phyloP scores from a whole-genome alignment of 2,329 filamentous ascomycete genomes.

The Cladosporium sphaerospermum region DNA sequence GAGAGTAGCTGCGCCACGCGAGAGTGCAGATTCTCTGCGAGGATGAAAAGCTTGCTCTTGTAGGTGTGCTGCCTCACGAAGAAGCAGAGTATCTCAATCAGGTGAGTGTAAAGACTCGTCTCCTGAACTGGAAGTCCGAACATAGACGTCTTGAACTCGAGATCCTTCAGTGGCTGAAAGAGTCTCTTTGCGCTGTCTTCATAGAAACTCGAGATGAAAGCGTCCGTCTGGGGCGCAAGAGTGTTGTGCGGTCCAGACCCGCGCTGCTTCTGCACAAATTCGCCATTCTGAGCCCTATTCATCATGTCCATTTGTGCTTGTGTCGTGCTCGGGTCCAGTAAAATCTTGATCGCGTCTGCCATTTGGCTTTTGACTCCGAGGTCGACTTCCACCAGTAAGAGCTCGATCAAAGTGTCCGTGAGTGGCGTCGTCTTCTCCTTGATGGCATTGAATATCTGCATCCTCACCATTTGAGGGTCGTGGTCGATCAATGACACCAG shows the following conservation, averaged over 20 bases:
- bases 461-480: constrained; percentile 87
- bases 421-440: constrained; percentile 78
- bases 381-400: constrained; percentile 85
- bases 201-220: constrained; percentile 84
- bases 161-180: constrained; percentile 77
- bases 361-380: constrained; percentile 93
- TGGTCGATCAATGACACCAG: constrained; percentile 92
- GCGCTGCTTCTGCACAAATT: constrained; percentile 60
- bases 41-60: constrained; percentile 80
- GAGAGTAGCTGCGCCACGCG: constrained; percentile 76
- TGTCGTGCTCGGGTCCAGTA: constrained; percentile 68
- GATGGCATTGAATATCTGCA: constrained; percentile 87
- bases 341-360: constrained; percentile 87
- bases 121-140: constrained; percentile 67
- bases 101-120: constrained; percentile 81
- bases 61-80: constrained; percentile 85
- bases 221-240: constrained; percentile 64
- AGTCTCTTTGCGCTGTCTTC: constrained; percentile 77
- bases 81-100: constrained; percentile 90
- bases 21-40: constrained; percentile 69
- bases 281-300: constrained; percentile 51
- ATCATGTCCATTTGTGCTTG: constrained; percentile 55
- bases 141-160: constrained; percentile 55
- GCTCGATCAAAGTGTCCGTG: constrained; percentile 86
- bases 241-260: constrained; percentile 16